Percentiles rank a stretch among this genome's conserved stretches.
Conservation (phyloP, 2,329 filamentous ascomycete genomes). For the Pseudogymnoascus sp. region DNA sequence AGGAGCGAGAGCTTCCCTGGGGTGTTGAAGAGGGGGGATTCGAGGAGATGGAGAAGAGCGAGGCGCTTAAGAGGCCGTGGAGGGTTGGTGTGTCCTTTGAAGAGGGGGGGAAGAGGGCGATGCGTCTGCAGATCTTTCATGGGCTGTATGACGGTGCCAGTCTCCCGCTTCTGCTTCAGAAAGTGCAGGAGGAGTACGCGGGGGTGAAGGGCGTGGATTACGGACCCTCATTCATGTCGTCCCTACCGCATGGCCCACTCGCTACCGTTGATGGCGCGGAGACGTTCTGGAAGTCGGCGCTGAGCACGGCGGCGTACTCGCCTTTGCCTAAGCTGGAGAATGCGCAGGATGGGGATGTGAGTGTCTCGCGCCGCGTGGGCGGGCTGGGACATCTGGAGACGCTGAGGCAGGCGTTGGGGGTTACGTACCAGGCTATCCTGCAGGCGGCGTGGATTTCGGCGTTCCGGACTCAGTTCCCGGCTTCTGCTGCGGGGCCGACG, state of each 20-base stretch:
- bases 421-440: conserved; percentile 71
- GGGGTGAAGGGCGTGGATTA: conserved; percentile 21
- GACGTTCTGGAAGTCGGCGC: conserved; percentile 59
- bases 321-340: conserved; percentile 24
- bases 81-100: conserved; percentile 14
- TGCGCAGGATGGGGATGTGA: conserved; percentile 17
- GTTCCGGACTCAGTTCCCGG: conserved; percentile 43
- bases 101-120: conserved; percentile 16
- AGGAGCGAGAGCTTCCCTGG: conserved; percentile 37
- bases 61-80: conserved; percentile 23
- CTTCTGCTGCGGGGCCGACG: conserved; percentile 36
- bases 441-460: conserved; percentile 66
- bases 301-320: conserved; percentile 29
- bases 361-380: conserved; percentile 25
- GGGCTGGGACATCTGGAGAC: conserved; percentile 39
- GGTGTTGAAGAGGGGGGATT: conserved; percentile 19
- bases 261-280: conserved; percentile 37
- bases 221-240: conserved; percentile 55
- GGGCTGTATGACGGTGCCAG: conserved; percentile 81
- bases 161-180: conserved; percentile 56
- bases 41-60: conserved; percentile 18
- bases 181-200: conserved; percentile 47
- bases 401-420: conserved; percentile 50
- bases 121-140: conserved; percentile 71
- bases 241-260: conserved; percentile 63